Conservation (phyloP, 495 filamentous ascomycete species). For the Penicillium samsonianum region DNA sequence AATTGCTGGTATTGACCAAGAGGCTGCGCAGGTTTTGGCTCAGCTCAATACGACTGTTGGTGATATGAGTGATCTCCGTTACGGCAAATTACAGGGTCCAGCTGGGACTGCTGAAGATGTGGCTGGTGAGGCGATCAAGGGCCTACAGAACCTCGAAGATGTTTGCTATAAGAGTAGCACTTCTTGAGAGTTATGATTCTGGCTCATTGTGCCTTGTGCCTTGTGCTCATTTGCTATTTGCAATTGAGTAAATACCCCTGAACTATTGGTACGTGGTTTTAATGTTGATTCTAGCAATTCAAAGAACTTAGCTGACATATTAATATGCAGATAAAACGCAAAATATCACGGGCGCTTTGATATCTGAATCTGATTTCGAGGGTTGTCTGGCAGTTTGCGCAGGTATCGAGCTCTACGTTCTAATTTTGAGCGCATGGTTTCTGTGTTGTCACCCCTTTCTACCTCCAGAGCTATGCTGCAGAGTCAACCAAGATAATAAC, state of each 20-base stretch:
- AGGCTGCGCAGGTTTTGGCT: constrained; percentile 60
- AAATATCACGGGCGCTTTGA: neutral
- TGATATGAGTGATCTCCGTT: constrained; percentile 78
- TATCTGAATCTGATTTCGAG: neutral
- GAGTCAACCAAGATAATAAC: neutral
- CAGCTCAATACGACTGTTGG: constrained; percentile 65
- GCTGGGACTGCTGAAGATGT: constrained; percentile 59
- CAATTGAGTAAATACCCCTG: neutral
- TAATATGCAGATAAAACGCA: neutral
- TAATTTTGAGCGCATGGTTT: neutral
- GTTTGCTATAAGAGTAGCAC: constrained; percentile 51
- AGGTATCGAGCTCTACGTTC: neutral
- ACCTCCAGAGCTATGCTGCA: neutral
- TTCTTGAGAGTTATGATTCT: constrained; percentile 8
- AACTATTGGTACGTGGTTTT: neutral
- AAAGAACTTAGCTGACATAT: neutral
- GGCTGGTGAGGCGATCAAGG: constrained; percentile 55
- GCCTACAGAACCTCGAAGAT: constrained; percentile 59
- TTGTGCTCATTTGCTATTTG: neutral
- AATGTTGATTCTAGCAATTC: neutral
- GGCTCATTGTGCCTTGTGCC: neutral
- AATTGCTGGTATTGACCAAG: constrained; percentile 60
- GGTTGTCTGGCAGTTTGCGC: neutral
- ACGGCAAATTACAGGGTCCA: constrained; percentile 68
- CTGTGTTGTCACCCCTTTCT: neutral